phyloP scores from a whole-genome alignment of 2,329 filamentous ascomycete genomes.

The Pochonia chlamydosporia region DNA sequence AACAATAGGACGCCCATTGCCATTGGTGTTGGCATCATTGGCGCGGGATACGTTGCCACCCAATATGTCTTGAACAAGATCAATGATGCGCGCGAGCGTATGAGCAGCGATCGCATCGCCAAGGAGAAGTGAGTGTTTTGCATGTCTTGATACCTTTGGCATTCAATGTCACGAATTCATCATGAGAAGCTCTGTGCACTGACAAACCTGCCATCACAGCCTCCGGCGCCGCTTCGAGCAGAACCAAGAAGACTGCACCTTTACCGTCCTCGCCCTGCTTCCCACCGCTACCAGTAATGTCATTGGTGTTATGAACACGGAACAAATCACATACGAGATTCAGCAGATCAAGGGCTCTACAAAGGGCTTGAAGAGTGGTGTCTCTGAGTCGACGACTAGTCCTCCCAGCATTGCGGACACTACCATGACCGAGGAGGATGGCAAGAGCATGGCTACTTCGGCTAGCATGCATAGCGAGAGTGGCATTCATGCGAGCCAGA shows the following conservation, averaged over 20 bases:
- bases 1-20: conserved; percentile 88
- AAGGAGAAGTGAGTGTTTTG: conserved; percentile 78
- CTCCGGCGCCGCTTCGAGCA: conserved; percentile 94
- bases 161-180: neutral
- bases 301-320: conserved; percentile 80
- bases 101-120: conserved; percentile 91
- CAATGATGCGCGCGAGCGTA: conserved; percentile 87
- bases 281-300: conserved; percentile 89
- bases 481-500: conserved; percentile 77
- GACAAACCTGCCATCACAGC: conserved; percentile 39
- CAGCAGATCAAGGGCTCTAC: conserved; percentile 79
- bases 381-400: conserved; percentile 43
- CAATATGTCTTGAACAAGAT: conserved; percentile 92
- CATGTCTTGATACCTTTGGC: neutral
- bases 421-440: conserved; percentile 78
- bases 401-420: conserved; percentile 59
- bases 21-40: conserved; percentile 80
- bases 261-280: conserved; percentile 91
- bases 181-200: neutral
- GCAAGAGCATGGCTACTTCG: conserved; percentile 54
- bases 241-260: conserved; percentile 98
- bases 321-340: conserved; percentile 86
- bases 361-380: conserved; percentile 52
- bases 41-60: conserved; percentile 83
- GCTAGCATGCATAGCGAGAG: conserved; percentile 73